Conservation (phyloP, 2,329 filamentous ascomycete species). For the Penicillium sp. region DNA sequence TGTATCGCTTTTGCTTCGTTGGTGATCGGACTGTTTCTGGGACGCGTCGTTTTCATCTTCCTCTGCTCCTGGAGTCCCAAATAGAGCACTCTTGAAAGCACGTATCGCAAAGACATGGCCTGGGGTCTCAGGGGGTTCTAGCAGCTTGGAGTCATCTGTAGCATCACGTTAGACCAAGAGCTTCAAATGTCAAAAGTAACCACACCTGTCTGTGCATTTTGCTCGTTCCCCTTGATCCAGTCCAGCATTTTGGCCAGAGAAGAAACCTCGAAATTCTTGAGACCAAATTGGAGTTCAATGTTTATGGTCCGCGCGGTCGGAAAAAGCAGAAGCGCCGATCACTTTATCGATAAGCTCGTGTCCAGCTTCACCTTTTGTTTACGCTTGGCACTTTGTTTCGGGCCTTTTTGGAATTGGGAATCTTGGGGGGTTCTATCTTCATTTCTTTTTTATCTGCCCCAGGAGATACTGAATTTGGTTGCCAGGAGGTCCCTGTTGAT, state of each 20-base stretch:
- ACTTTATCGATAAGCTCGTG: conserved; percentile 11
- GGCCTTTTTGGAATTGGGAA: background rate
- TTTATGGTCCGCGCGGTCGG: conserved; percentile 29
- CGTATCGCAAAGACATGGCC: conserved; percentile 66
- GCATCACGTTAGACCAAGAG: background rate
- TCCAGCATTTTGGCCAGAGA: conserved; percentile 19
- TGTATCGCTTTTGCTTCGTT: conserved; percentile 21
- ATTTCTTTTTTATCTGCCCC: background rate
- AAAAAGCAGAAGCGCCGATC: conserved; percentile 13
- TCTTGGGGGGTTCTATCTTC: background rate
- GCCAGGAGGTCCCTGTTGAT: background rate
- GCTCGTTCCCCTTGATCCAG: conserved; percentile 26
- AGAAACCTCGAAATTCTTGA: background rate
- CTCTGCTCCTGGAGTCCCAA: conserved; percentile 59
- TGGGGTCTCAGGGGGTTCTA: conserved; percentile 62
- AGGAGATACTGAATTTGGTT: background rate
- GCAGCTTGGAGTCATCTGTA: conserved; percentile 50
- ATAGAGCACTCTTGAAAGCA: conserved; percentile 64
- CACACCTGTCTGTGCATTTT: conserved; percentile 16
- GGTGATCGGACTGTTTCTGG: conserved; percentile 18
- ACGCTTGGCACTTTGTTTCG: background rate
- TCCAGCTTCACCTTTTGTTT: background rate
- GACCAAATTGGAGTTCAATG: conserved; percentile 22
- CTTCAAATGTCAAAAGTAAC: background rate
- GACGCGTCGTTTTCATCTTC: conserved; percentile 34